Evolutionary conservation across 2,329 filamentous ascomycete species (phyloP), one percentile per base, ranked within the genome.

Genomic region (Colletotrichum spinosum): DNA sequence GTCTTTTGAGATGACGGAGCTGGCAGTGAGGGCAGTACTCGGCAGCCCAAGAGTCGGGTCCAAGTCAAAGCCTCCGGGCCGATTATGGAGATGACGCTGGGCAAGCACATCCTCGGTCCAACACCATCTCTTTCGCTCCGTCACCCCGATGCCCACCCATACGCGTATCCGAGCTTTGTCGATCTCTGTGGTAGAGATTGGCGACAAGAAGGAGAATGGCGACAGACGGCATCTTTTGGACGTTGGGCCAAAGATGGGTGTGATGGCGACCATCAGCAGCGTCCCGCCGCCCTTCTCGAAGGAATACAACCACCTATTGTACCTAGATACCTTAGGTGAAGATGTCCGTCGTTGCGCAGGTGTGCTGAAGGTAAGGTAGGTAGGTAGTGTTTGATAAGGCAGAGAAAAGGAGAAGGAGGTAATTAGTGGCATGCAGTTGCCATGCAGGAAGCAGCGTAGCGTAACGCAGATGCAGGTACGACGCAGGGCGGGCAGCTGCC

Each of bases 51-150:
- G 17, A 33, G 56, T 56, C 12, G 41, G 39, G 60, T 8, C 35
- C 25, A 37, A 35, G 38, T 46, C 35, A 34, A 51, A 42, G 55
- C 33, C 46, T 55, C 49, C 61, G 45, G 61, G 39, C 62, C 52
- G 58, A 62, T 37, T 49, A 41, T 52, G 12, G 52, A 57, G 41
- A 65, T 65, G 62, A 65, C 12, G 57, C 62, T 65, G 37, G 46
- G 58, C 58, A 59, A 33, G 15, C 34, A n/a, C 37, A 60, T 38
- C 56, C 34, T 61, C 25, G 17, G 8, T 8, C 12, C 17, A 10
- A 38, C 38, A 41, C 8, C n/a, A 15, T 6, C 13, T 25, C 25
- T 25, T 25, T 25, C 25, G 25, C 25, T 25, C 25, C 25, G 25
- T 25, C 25, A 25, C 25, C 25, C 25, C 25, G 25, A 25, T 25